A percentile compares a stretch with the other conserved stretches of the same genome.
Evolutionary conservation across 345 rosid genomes (phyloP).

Genomic region (Anacardium occidentale): DNA sequence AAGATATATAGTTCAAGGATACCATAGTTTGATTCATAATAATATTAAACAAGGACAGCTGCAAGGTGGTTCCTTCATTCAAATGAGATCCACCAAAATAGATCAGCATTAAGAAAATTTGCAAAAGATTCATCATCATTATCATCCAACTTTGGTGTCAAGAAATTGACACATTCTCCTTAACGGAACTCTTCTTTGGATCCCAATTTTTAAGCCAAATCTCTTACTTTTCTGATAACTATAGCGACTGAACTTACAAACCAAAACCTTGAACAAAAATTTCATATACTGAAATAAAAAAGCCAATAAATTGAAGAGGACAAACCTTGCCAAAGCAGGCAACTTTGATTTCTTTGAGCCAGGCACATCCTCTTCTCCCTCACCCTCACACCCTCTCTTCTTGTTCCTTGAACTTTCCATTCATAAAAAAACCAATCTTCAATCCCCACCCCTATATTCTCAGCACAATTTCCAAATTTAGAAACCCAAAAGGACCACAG

Average conservation of each 20-base stretch:
- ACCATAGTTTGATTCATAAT: no score
- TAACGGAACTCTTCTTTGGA: background rate
- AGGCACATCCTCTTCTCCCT: slow-evolving; percentile 40
- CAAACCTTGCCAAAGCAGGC: slow-evolving; percentile 87
- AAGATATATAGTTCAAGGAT: no score
- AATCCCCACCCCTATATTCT: background rate
- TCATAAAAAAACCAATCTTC: slow-evolving; percentile 24
- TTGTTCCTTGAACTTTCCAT: slow-evolving; percentile 74
- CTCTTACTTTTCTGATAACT: background rate
- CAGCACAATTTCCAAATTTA: slow-evolving; percentile 24
- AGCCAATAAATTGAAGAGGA: background rate
- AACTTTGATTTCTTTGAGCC: slow-evolving; percentile 71
- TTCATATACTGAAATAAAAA: background rate
- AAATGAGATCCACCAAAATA: slow-evolving; percentile 4
- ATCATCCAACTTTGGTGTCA: background rate
- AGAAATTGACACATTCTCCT: slow-evolving; percentile 2
- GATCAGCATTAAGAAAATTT: background rate
- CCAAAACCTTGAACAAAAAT: background rate
- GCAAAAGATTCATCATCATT: background rate
- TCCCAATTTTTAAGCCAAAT: background rate
- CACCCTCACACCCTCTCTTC: slow-evolving; percentile 64
- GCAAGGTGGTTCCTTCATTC: background rate
- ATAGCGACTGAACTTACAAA: background rate
- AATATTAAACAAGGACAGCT: no score
- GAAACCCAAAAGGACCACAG: slow-evolving; percentile 22